Evolutionary conservation across 2,329 filamentous ascomycete species (phyloP), one percentile per base, ranked within the genome.

Genomic region (Fusarium sambucinum): DNA sequence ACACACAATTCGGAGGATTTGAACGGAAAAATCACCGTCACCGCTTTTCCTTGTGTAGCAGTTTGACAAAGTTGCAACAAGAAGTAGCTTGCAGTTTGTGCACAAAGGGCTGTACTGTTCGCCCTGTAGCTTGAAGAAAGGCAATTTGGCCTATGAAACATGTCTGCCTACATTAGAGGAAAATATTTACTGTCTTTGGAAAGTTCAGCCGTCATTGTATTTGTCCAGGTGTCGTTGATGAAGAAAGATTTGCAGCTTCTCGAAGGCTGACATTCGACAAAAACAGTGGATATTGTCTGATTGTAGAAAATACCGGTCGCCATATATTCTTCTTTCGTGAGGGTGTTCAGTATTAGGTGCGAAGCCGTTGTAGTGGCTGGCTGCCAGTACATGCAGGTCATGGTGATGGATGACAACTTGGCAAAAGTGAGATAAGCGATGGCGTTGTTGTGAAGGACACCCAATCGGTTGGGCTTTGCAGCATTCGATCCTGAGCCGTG

Each of bases 361-460:
- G 27, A 59, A 70, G 62, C 69, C 68, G 58, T 66, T 62, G 50
- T 46, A 48, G 65, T 53, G 50, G 48, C 47, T 59, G 68, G 37
- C 63, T 60, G 56, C 55, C 61, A 68, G 44, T 52, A 57, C 37
- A 70, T 74, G 72, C 72, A 71, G 62, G 68, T 67, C 66, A 70
- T 57, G 48, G 55, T 64, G 59, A 65, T 52, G 55, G 56, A 71
- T 47, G 58, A 58, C 52, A 44, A 54, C 58, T 58, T 60, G 55
- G 48, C 60, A 68, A 68, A 63, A 55, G 63, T 62, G 59, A 74
- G 72, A 73, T 74, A 74, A 72, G 72, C 72, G 72, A 73, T 56
- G 47, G 56, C 58, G 59, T 59, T 63, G 61, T 67, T 40, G 55
- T 69, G 59, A 66, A 70, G 46, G 47, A 55, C 47, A 69, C 53